Evolutionary conservation across 2,329 filamentous ascomycete genomes (phyloP).

Genomic region (Cladosporium velox): DNA sequence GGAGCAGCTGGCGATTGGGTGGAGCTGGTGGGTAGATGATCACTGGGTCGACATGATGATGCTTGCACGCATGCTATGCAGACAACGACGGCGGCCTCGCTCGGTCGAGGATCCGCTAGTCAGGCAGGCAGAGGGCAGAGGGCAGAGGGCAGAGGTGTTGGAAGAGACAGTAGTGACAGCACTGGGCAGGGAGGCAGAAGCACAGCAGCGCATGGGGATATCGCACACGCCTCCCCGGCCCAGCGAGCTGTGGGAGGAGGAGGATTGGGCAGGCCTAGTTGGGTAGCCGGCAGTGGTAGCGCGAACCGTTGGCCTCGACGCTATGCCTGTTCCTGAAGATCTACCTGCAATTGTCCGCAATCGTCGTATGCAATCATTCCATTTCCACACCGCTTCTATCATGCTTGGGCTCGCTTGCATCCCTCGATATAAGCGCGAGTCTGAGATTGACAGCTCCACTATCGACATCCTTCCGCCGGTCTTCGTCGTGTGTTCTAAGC

Average conservation of each 20-base stretch:
- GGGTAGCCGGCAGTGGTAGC: not conserved
- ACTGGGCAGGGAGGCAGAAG: not conserved
- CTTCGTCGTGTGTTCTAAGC: not conserved
- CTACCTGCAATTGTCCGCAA: not conserved
- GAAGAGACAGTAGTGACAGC: too few relatives aligned
- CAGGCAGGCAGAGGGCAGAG: not conserved
- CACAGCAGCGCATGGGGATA: not conserved
- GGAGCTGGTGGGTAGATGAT: not conserved
- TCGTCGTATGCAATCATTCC: not conserved
- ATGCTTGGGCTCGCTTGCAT: not conserved
- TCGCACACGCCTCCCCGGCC: not conserved
- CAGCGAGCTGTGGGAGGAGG: not conserved
- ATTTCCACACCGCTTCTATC: not conserved
- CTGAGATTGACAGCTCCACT: not conserved
- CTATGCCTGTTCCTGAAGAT: not conserved
- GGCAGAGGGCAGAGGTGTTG: not conserved
- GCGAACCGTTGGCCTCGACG: not conserved
- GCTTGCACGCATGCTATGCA: not conserved
- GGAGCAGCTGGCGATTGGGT: not conserved
- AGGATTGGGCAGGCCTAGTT: conserved; percentile 9
- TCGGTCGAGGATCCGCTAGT: not conserved
- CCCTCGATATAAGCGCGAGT: not conserved
- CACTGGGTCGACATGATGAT: not conserved
- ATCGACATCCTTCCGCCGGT: not conserved
- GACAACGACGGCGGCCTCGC: not conserved